Conservation (phyloP, 192 early-diverging fungal genomes). For the Spinellus fusiger region DNA sequence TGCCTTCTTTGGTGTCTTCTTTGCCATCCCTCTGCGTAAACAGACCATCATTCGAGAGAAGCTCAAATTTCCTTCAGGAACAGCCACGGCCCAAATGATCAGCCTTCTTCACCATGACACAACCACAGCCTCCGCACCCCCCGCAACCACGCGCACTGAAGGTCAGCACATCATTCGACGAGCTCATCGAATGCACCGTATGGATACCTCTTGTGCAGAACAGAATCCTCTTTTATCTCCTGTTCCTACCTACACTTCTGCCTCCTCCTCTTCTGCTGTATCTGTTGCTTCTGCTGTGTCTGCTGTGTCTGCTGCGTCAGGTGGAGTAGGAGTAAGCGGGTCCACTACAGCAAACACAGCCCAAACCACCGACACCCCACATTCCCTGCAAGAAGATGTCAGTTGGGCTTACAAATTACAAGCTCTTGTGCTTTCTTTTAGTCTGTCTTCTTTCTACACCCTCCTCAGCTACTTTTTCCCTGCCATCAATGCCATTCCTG, state of each 20-base stretch:
- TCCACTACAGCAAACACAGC: too few relatives aligned
- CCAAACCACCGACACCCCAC: too few relatives aligned
- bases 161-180: too few relatives aligned
- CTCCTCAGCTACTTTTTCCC: slow-evolving; percentile 60
- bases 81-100: slow-evolving; percentile 85
- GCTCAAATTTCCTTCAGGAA: slow-evolving; percentile 78
- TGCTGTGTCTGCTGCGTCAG: neutral
- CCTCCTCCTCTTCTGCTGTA: neutral
- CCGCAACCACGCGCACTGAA: neutral
- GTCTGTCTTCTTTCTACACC: slow-evolving; percentile 58
- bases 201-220: neutral
- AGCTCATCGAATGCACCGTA: too few relatives aligned
- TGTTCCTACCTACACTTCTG: slow-evolving; percentile 2
- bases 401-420: slow-evolving; percentile 57
- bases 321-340: too few relatives aligned
- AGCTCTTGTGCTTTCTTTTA: slow-evolving; percentile 49
- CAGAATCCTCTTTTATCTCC: neutral
- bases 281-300: neutral
- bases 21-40: slow-evolving; percentile 72
- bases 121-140: neutral
- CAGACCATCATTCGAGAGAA: slow-evolving; percentile 79
- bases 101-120: slow-evolving; percentile 54
- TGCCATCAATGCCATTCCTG: slow-evolving; percentile 44
- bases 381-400: slow-evolving; percentile 27
- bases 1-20: slow-evolving; percentile 89